Conservation (phyloP, 106 monocot species). For the Phalaenopsis equestris region DNA sequence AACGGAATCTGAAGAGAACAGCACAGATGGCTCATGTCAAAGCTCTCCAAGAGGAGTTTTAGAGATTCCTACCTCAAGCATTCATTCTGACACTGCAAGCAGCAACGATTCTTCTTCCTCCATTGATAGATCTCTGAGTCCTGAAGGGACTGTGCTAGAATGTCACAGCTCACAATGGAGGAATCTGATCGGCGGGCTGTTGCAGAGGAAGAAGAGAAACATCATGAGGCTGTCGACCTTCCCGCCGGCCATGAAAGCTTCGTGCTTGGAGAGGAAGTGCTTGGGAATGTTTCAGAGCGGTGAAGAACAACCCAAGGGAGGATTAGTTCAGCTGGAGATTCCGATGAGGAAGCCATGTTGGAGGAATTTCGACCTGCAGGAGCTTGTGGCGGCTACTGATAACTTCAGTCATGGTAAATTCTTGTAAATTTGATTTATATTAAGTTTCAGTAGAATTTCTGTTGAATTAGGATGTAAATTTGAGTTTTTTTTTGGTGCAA, state of each 20-base stretch:
- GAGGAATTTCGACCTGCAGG: conserved; percentile 73
- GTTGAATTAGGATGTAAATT: background rate
- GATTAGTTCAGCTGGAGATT: conserved; percentile 14
- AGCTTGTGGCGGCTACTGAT: conserved; percentile 71
- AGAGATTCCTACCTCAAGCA: conserved; percentile 18
- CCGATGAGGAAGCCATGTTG: conserved; percentile 60
- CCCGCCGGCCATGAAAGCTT: conserved; percentile 16
- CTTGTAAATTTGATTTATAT: too few relatives aligned
- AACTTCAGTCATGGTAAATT: conserved; percentile 71
- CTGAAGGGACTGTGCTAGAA: conserved; percentile 11
- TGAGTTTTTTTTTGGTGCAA: background rate
- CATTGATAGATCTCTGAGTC: conserved; percentile 6
- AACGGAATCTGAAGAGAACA: conserved; percentile 13
- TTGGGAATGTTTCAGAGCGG: conserved; percentile 4
- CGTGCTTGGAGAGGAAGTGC: conserved; percentile 13
- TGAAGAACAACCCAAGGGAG: conserved; percentile 12
- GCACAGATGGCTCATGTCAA: conserved; percentile 15
- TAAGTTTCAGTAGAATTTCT: too few relatives aligned
- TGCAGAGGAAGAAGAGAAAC: conserved; percentile 41
- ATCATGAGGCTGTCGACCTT: conserved; percentile 51
- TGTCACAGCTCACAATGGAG: conserved; percentile 48
- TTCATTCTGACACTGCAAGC: conserved; percentile 36
- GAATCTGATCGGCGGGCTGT: conserved; percentile 41
- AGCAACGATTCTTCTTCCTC: conserved; percentile 18
- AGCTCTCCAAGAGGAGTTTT: conserved; percentile 46